These are phyloP conservation scores for Diplosphaera chodatii DNA, from an alignment of 139 green algal genomes.

Conservation along the genomic window DNA sequence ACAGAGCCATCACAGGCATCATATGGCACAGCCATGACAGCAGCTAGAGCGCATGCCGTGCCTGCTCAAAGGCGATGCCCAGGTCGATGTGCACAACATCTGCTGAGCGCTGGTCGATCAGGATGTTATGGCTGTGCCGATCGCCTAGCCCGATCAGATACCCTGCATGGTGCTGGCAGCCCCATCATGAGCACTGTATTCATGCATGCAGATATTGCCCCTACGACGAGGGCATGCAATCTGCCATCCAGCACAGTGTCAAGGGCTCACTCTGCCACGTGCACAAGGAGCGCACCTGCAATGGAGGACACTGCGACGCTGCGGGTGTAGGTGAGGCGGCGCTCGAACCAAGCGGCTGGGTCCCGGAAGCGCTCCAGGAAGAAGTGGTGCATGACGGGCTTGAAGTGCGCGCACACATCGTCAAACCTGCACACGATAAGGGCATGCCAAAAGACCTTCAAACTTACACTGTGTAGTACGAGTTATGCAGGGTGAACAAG, in stretches of 20 bases:
- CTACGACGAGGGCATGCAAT: too few species aligned
- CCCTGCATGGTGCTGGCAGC: too few species aligned
- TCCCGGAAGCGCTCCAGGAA: conserved; percentile 86
- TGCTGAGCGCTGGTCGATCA: conserved; percentile 72
- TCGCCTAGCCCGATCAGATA: conserved; percentile 93
- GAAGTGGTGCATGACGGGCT: conserved; percentile 85
- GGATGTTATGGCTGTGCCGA: conserved; percentile 88
- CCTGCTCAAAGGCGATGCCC: conserved; percentile 94
- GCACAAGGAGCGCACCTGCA: conserved; percentile 13
- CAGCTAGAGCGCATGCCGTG: too few species aligned
- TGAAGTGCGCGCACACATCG: conserved; percentile 50
- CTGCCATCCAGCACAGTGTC: too few species aligned
- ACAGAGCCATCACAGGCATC: too few species aligned
- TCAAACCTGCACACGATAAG: not conserved
- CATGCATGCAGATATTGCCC: too few species aligned
- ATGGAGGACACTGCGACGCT: conserved; percentile 75
- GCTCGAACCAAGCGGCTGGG: conserved; percentile 66
- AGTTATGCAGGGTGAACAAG: too few species aligned
- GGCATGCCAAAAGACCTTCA: too few species aligned
- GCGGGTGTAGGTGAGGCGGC: conserved; percentile 69
- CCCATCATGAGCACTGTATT: too few species aligned
- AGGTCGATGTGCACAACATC: conserved; percentile 98
- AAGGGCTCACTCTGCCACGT: too few species aligned
- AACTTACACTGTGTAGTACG: too few species aligned
- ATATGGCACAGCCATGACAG: too few species aligned